Evolutionary conservation across 2,329 filamentous ascomycete genomes (phyloP).

Genomic region (Pseudopyrenochaeta lycopersici): DNA sequence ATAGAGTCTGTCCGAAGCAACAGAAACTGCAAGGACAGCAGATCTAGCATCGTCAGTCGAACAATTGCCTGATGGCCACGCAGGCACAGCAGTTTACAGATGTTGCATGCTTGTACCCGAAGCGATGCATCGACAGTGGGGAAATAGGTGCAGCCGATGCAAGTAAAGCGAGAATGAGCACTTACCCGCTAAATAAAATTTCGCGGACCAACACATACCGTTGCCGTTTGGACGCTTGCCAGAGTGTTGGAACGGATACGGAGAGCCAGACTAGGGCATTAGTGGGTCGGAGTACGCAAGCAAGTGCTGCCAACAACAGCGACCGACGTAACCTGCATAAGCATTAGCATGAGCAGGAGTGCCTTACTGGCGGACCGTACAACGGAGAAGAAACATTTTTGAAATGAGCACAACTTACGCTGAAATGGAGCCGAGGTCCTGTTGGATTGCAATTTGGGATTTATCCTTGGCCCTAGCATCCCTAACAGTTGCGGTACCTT

Average conservation of each 20-base stretch:
- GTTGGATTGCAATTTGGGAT: slow-evolving; percentile 47
- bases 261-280: slow-evolving; percentile 86
- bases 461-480: slow-evolving; percentile 23
- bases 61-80: slow-evolving; percentile 18
- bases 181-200: slow-evolving; percentile 66
- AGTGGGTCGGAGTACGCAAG: slow-evolving; percentile 87
- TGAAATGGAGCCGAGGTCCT: slow-evolving; percentile 37
- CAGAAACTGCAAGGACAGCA: slow-evolving; percentile 69
- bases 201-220: slow-evolving; percentile 69
- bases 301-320: slow-evolving; percentile 78
- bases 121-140: slow-evolving; percentile 3
- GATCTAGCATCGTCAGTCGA: slow-evolving; percentile 52
- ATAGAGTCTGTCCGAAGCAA: slow-evolving; percentile 76
- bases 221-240: slow-evolving; percentile 54
- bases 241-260: slow-evolving; percentile 66
- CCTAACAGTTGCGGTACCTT: slow-evolving; percentile 29
- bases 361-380: slow-evolving; percentile 17
- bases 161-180: slow-evolving; percentile 15
- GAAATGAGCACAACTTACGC: slow-evolving; percentile 34
- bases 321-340: slow-evolving; percentile 59
- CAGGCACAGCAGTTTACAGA: slow-evolving; percentile 11
- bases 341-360: slow-evolving; percentile 27
- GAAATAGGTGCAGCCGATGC: slow-evolving; percentile 21
- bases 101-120: slow-evolving; percentile 11
- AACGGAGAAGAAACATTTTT: slow-evolving; percentile 2